A percentile compares a stretch with the other conserved stretches of the same genome.
Conservation (phyloP, 2,329 filamentous ascomycete genomes). For the Hymenoscyphus scutula region DNA sequence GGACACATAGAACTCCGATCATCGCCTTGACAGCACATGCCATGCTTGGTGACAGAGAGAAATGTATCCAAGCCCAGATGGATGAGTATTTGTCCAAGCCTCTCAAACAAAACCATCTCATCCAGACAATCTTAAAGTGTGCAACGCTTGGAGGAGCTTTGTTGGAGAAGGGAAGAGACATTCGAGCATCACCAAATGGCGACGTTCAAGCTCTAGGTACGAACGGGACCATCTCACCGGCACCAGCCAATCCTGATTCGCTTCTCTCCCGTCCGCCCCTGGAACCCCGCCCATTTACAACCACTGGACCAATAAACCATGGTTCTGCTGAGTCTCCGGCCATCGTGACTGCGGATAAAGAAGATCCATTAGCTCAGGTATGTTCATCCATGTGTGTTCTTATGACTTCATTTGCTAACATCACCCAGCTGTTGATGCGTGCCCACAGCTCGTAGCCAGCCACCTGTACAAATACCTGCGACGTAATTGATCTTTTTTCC, state of each 20-base stretch:
- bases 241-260: conserved; percentile 21
- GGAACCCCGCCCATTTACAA: conserved; percentile 67
- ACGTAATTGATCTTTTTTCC: conserved; percentile 9
- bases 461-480: conserved; percentile 10
- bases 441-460: conserved; percentile 31
- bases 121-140: conserved; percentile 96
- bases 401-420: conserved; percentile 6
- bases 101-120: conserved; percentile 93
- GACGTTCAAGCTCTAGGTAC: conserved; percentile 25
- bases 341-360: conserved; percentile 57
- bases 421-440: conserved; percentile 35
- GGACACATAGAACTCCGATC: conserved; percentile 82
- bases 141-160: conserved; percentile 84
- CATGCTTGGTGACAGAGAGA: conserved; percentile 97
- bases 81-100: conserved; percentile 98
- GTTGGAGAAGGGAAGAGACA: conserved; percentile 71
- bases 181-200: conserved; percentile 39
- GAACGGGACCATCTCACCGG: conserved; percentile 22
- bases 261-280: conserved; percentile 47
- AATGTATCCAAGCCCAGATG: conserved; percentile 98
- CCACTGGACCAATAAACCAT: conserved; percentile 55
- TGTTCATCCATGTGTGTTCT: conserved; percentile 17
- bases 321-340: conserved; percentile 62
- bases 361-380: conserved; percentile 46
- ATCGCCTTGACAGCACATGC: conserved; percentile 96